These are phyloP conservation scores for Ascochyta pisi DNA, from an alignment of 2,329 filamentous ascomycete species.

Conservation along the genomic window DNA sequence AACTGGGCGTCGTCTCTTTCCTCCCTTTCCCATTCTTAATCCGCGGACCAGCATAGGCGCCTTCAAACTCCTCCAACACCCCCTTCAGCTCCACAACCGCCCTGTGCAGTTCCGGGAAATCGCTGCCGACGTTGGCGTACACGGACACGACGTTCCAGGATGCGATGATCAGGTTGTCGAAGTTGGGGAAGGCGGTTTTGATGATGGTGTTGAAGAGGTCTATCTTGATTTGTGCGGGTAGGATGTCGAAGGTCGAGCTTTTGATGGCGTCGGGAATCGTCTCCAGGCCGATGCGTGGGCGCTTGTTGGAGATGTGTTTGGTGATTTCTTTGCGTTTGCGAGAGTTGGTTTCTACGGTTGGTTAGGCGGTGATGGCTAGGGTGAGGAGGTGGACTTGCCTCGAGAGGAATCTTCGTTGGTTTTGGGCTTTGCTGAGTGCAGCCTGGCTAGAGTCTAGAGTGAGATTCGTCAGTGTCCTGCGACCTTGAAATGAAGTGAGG, in stretches of 20 bases:
- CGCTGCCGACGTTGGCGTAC: conserved; percentile 34
- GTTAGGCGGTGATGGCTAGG: background rate
- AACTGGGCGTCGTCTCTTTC: background rate
- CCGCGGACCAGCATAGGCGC: conserved; percentile 8
- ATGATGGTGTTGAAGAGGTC: conserved; percentile 38
- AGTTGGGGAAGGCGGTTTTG: conserved; percentile 37
- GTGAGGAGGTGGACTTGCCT: conserved; percentile 6
- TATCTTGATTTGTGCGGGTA: conserved; percentile 34
- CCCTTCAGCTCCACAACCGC: conserved; percentile 34
- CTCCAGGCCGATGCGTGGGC: conserved; percentile 27
- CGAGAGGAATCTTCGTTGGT: conserved; percentile 1
- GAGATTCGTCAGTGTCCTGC: background rate
- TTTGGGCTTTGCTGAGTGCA: conserved; percentile 15
- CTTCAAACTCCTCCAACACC: conserved; percentile 37
- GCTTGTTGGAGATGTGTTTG: conserved; percentile 38
- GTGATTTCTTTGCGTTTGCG: conserved; percentile 17
- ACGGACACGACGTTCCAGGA: conserved; percentile 42
- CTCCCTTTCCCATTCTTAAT: conserved; percentile 3
- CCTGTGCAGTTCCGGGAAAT: conserved; percentile 36
- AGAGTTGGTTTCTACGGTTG: background rate
- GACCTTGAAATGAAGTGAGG: too few species aligned
- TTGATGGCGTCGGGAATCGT: conserved; percentile 35
- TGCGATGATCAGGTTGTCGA: conserved; percentile 41
- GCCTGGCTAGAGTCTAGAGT: conserved; percentile 24
- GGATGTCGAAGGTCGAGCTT: conserved; percentile 25